Evolutionary conservation across 495 filamentous ascomycete genomes (phyloP), one percentile per base, ranked within the genome.

Genomic region (Massariosphaeria phaeospora): DNA sequence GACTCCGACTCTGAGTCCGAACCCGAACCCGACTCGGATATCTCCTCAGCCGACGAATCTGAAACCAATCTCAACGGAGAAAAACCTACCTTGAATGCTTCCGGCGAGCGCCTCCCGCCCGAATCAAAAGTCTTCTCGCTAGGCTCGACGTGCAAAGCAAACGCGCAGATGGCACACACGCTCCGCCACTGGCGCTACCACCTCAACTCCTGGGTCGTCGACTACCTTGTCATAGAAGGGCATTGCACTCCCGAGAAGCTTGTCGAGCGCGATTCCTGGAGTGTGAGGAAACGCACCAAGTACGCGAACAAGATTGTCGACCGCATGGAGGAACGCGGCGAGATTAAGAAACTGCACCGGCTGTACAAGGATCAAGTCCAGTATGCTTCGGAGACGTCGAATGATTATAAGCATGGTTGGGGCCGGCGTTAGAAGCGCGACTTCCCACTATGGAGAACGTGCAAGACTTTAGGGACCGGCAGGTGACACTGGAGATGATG

Each of bases 141-240:
- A n/a, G 71, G 71, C 35, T 64, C 60, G 55, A 75, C 76, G 54
- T 93, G 88, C 75, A 80, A 76, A 54, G 67, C 62, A 40, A 89
- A 88, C 63, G 84, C 88, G 6, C 70, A 76, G 48, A 81, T 80
- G 13, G 84, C 84, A 0, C 88, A 91, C 60, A 76, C 73, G 0
- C 73, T 91, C 1, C 74, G 76, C 0, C 88, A 93, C 67, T 93
- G 88, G 88, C 83, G 84, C 35, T 78, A 78, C 61, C 78, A 81
- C 26, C 80, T 91, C 35, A 84, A 86, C 55, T 74, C 85, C 55
- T 84, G 75, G 76, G 83, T 89, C 2, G 72, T 84, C 12, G 72
- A 79, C 13, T 79, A 78, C 46, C 77, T 93, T 3, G 63, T 70
- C 4, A 61, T 62, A 11, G 70, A 78, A 42, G 84, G 84, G 10